Base-by-base conservation (phyloP, 352 stramenopile genomes). In the Phytophthora megakarya region DNA sequence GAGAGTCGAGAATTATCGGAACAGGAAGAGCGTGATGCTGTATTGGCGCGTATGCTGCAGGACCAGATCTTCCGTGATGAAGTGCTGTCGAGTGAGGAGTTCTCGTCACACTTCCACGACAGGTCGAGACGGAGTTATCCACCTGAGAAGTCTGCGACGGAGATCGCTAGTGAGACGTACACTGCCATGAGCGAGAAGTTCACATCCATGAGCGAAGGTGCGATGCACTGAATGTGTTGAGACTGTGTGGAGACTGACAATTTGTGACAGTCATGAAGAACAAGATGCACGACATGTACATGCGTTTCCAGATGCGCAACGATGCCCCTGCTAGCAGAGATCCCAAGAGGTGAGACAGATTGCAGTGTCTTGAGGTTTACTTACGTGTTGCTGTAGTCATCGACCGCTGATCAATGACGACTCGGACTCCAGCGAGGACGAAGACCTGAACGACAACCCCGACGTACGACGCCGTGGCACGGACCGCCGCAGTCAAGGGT, bases 51-150 rank as follows among this genome's bases (percentile, higher is more conserved):
- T 18, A 95, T 93, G 86, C 46, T 95, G 42, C 86, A 95, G 61
- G 86, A 92, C 48, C 83, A 93, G 67, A 85, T 93, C 58, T 92
- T 94, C 60, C 83, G 84, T 13, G 65, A 93, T 47, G 72, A 95
- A 47, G 62, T 95, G 28, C 57, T 92, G 18, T 76, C 69, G 13
- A 88, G 78, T 37, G 68, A 90, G 21, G 86, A 95, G 57, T 88
- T 93, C 49, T 82, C 76, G n/a, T 72, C 68, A 32, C 84, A 95
- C 53, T 92, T 95, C 47, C 57, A 80, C 19, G 51, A 76, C n/a
- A 59, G 61, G 59, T 42, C 44, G 21, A 45, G 49, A 37, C 67
- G 53, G 19, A 32, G 30, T 33, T 72, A 67, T 64, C 57, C 63
- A 21, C 65, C 67, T 0, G 84, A 95, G 44, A 95, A 91, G 70